A percentile compares a stretch with the other conserved stretches of the same genome.
phyloP scores from a whole-genome alignment of 345 rosid species.

The Erysimum cheiranthoides region DNA sequence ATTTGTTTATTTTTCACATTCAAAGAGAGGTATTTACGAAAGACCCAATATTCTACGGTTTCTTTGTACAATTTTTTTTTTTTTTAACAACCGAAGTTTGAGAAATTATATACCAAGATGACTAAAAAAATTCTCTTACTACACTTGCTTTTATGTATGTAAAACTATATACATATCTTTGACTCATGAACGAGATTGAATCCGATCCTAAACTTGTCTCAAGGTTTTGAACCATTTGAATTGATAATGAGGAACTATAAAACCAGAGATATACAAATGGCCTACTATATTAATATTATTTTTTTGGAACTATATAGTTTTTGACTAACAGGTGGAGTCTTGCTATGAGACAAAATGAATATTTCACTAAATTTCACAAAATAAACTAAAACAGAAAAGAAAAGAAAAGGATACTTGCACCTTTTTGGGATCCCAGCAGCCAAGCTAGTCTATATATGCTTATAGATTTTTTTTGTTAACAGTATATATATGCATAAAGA shows the following conservation, averaged over 20 bases:
- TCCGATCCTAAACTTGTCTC: neutral
- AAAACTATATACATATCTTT: neutral
- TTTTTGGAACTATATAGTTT: neutral
- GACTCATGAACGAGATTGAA: neutral
- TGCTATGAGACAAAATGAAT: conserved; percentile 49
- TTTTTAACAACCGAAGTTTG: neutral
- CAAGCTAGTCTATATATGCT: neutral
- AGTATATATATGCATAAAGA: neutral
- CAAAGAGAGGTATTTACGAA: neutral
- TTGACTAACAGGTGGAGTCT: neutral
- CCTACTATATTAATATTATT: neutral
- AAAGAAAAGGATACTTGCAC: neutral
- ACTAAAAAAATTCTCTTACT: neutral
- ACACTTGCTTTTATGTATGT: neutral
- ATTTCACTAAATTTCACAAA: conserved; percentile 31
- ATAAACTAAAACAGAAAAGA: neutral
- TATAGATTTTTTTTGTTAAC: neutral
- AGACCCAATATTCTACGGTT: neutral
- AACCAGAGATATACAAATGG: neutral
- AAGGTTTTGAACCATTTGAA: neutral
- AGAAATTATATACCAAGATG: neutral
- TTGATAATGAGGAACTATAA: neutral
- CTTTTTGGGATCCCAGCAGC: conserved; percentile 4
- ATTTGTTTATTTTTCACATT: neutral
- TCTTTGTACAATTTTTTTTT: neutral